Conservation (phyloP, 768 basidiomycete species). For the Suillus ampliporus region DNA sequence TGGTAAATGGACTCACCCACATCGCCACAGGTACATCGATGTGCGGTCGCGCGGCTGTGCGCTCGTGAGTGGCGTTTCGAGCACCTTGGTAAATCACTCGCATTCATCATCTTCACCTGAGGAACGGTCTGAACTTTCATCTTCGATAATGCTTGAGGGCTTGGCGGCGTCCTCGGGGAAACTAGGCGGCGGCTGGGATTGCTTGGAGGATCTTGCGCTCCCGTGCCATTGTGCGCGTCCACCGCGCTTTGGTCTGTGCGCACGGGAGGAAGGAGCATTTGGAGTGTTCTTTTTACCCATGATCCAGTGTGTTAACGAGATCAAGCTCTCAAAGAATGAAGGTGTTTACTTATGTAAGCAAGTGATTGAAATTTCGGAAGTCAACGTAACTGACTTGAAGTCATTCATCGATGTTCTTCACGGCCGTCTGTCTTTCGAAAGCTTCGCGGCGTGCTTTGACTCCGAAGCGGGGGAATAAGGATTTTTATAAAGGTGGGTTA, state of each 20-base stretch:
- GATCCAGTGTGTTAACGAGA: not conserved
- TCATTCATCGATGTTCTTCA: conserved; percentile 62
- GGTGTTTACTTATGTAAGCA: conserved; percentile 1
- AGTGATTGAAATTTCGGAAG: not conserved
- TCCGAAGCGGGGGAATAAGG: conserved; percentile 90
- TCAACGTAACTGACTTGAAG: not conserved
- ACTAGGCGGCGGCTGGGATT: not conserved
- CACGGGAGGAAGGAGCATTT: conserved; percentile 3
- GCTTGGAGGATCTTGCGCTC: not conserved
- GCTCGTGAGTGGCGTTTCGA: not conserved
- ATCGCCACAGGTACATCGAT: conserved; percentile 87
- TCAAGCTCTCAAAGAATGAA: not conserved
- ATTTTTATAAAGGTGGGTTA: conserved; percentile 90
- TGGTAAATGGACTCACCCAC: conserved; percentile 72
- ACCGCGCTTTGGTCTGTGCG: conserved; percentile 1
- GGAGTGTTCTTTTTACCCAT: conserved; percentile 14
- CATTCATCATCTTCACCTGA: conserved; percentile 35
- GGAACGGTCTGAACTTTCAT: conserved; percentile 44
- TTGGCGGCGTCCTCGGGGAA: conserved; percentile 39
- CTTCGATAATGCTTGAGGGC: conserved; percentile 63
- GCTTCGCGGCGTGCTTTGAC: conserved; percentile 85
- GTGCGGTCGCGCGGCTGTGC: conserved; percentile 17
- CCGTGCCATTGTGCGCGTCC: conserved; percentile 1
- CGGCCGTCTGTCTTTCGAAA: conserved; percentile 73
- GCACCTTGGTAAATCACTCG: conserved; percentile 25